These are phyloP conservation scores for Bruguiera parviflora DNA, from an alignment of 345 rosid species.

Conservation along the genomic window DNA sequence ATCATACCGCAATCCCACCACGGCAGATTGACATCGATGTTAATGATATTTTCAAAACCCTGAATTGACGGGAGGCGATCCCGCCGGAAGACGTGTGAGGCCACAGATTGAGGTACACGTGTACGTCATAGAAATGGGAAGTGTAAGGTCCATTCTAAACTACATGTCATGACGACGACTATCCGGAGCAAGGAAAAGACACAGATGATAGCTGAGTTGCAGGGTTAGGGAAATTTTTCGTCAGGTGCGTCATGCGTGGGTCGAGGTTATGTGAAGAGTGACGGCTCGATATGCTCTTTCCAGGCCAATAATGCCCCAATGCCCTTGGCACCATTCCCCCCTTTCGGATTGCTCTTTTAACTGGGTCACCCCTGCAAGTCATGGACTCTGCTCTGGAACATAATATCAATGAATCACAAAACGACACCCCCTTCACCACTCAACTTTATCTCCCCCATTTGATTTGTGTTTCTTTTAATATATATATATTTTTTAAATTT, in stretches of 20 bases:
- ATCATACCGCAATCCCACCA: not conserved
- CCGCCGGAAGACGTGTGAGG: constrained; percentile 19
- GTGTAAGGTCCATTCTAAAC: constrained; percentile 13
- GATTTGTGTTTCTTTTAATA: too few species aligned
- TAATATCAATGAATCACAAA: not conserved
- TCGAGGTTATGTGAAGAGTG: constrained; percentile 49
- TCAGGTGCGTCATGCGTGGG: not conserved
- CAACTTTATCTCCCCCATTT: too few species aligned
- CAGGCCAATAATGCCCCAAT: constrained; percentile 36
- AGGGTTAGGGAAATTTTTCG: constrained; percentile 28
- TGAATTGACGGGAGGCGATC: constrained; percentile 27
- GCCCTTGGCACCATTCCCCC: not conserved
- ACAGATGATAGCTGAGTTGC: constrained; percentile 26
- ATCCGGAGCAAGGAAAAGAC: constrained; percentile 20
- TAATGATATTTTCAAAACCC: not conserved
- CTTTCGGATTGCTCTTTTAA: constrained; percentile 8
- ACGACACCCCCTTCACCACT: too few species aligned
- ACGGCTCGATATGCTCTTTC: constrained; percentile 45
- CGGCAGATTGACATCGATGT: not conserved
- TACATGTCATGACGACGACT: constrained; percentile 1
- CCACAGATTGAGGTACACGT: constrained; percentile 23
- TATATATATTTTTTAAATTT: too few species aligned
- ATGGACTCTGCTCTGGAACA: constrained; percentile 12
- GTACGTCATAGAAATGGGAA: constrained; percentile 24
- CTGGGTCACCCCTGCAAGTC: constrained; percentile 25